These are phyloP conservation scores for Elaeagnus macrophylla DNA, from an alignment of 306 rosid species.

Conservation along the genomic window DNA sequence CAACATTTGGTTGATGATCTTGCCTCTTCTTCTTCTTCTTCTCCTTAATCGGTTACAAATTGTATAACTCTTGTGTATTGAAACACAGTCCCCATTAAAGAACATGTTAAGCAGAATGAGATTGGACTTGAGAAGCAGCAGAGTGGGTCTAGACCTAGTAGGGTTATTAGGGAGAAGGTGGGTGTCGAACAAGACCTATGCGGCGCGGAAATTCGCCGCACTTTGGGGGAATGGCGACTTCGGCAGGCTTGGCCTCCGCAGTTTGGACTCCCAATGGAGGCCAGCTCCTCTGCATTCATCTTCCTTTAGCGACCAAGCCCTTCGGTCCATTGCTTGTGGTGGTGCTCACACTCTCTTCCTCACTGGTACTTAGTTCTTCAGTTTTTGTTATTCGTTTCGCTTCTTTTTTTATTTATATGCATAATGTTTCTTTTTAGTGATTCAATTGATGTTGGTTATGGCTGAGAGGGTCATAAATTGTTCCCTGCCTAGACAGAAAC, in stretches of 20 bases:
- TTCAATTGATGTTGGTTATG: conserved; percentile 16
- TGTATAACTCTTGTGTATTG: too few relatives aligned
- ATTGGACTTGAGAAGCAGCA: neutral
- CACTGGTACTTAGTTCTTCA: conserved; percentile 37
- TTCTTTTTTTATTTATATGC: neutral
- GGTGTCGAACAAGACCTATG: conserved; percentile 21
- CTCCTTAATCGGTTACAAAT: too few relatives aligned
- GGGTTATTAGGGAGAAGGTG: conserved; percentile 24
- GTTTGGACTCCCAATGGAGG: conserved; percentile 69
- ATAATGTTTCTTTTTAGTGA: neutral
- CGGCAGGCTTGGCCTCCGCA: conserved; percentile 76
- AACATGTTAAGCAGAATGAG: neutral
- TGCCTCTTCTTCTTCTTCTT: too few relatives aligned
- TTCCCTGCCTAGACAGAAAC: conserved; percentile 45
- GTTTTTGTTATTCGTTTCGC: neutral
- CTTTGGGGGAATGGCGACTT: conserved; percentile 89
- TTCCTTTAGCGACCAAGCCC: conserved; percentile 33
- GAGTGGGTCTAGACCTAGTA: conserved; percentile 6
- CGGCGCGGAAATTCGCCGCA: conserved; percentile 52
- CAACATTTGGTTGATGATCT: too few relatives aligned
- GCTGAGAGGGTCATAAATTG: conserved; percentile 39
- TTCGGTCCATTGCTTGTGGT: conserved; percentile 69
- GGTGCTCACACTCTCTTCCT: conserved; percentile 96
- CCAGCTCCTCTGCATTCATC: conserved; percentile 49
- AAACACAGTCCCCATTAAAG: too few relatives aligned